A percentile compares a stretch with the other conserved stretches of the same genome.
Conservation (phyloP, 179 eudicot species). For the Actinidia polygama region DNA sequence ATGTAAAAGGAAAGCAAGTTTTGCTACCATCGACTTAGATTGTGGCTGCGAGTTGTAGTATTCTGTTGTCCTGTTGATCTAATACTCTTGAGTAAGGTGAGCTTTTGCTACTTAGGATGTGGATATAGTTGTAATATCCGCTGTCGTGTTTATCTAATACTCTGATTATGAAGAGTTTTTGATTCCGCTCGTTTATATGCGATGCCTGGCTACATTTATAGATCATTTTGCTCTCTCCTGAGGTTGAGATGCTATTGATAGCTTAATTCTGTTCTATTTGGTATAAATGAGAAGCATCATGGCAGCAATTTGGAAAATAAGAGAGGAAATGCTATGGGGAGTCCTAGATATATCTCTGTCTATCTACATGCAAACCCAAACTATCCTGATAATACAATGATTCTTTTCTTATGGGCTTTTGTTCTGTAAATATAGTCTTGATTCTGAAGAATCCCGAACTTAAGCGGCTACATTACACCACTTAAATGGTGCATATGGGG, state of each 20-base stretch:
- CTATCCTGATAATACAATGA: too few relatives aligned
- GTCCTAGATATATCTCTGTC: neutral
- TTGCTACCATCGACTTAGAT: conserved; percentile 5
- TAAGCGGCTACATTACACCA: too few relatives aligned
- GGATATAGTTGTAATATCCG: too few relatives aligned
- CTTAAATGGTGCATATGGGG: too few relatives aligned
- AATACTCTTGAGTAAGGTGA: neutral
- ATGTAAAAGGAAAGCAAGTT: neutral
- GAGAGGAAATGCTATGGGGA: neutral
- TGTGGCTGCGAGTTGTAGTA: conserved; percentile 18
- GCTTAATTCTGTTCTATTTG: neutral
- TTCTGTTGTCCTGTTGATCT: conserved; percentile 17
- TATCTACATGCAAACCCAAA: too few relatives aligned
- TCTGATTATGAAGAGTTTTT: neutral
- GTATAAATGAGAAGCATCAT: neutral
- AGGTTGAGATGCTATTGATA: neutral
- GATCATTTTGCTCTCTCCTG: neutral
- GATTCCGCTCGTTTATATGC: neutral
- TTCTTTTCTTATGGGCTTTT: too few relatives aligned
- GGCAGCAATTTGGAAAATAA: neutral
- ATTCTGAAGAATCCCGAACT: too few relatives aligned
- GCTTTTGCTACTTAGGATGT: neutral
- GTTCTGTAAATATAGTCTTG: too few relatives aligned
- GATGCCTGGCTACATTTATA: neutral
- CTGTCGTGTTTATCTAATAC: neutral